A percentile compares a stretch with the other conserved stretches of the same genome.
Conservation (phyloP, 495 filamentous ascomycete genomes). For the Lindgomyces ingoldianus region DNA sequence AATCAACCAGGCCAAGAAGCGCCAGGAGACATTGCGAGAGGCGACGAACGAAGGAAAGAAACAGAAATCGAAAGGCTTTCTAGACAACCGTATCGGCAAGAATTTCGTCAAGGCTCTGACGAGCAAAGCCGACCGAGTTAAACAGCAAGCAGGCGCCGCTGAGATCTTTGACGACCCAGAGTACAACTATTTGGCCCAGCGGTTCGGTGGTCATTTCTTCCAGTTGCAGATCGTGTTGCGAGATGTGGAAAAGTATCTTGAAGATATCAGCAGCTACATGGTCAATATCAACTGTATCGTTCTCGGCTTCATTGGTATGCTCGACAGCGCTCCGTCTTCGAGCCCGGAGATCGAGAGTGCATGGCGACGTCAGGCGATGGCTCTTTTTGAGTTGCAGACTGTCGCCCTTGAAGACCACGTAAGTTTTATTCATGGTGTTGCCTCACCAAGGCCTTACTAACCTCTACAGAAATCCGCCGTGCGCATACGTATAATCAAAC, state of each 20-base stretch:
- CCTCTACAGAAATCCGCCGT: slow-evolving; percentile 66
- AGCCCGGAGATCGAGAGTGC: slow-evolving; percentile 85
- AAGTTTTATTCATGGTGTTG: slow-evolving; percentile 45
- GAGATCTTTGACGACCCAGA: slow-evolving; percentile 73
- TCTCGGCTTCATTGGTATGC: slow-evolving; percentile 65
- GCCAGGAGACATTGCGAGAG: slow-evolving; percentile 83
- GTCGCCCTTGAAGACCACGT: slow-evolving; percentile 83
- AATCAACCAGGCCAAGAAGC: slow-evolving; percentile 91
- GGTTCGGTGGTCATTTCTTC: slow-evolving; percentile 83
- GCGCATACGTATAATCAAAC: slow-evolving; percentile 79
- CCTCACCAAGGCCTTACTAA: slow-evolving; percentile 11
- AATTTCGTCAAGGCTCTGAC: slow-evolving; percentile 79
- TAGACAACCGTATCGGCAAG: slow-evolving; percentile 46
- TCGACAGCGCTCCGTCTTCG: slow-evolving; percentile 61
- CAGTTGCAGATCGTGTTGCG: slow-evolving; percentile 85
- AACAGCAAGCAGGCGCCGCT: slow-evolving; percentile 66
- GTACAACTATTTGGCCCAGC: slow-evolving; percentile 73
- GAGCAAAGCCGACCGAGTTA: slow-evolving; percentile 75
- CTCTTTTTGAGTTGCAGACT: slow-evolving; percentile 76
- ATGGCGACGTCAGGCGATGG: slow-evolving; percentile 82
- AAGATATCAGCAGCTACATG: slow-evolving; percentile 67
- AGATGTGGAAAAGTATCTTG: slow-evolving; percentile 85
- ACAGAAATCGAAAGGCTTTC: slow-evolving; percentile 70
- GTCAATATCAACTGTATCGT: slow-evolving; percentile 71
- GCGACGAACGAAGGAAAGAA: slow-evolving; percentile 83